Percentiles rank a stretch among this genome's conserved stretches.
Conservation (phyloP, 495 filamentous ascomycete genomes). For the Echria macrotheca region DNA sequence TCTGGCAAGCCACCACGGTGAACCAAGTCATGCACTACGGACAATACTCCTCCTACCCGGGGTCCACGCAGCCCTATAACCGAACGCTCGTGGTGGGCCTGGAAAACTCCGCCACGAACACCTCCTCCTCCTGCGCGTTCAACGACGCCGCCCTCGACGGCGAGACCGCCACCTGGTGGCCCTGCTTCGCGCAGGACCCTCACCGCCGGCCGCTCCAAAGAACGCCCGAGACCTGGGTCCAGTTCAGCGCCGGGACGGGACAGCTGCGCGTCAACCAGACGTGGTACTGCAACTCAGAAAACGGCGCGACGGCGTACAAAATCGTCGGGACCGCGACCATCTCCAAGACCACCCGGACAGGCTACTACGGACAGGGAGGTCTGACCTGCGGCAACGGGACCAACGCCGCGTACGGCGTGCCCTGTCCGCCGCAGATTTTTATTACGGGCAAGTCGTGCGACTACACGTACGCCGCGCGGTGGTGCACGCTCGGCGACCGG, state of each 20-base stretch:
- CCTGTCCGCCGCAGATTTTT: background rate
- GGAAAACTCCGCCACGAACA: background rate
- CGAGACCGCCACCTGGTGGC: slow-evolving; percentile 5
- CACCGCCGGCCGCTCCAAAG: background rate
- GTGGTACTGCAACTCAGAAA: slow-evolving; percentile 7
- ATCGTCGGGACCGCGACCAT: background rate
- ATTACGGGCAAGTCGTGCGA: background rate
- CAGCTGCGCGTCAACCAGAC: slow-evolving; percentile 5
- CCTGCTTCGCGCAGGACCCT: slow-evolving; percentile 2
- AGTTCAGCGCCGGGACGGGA: slow-evolving; percentile 2
- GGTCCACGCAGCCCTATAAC: background rate
- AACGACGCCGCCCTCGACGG: slow-evolving; percentile 2
- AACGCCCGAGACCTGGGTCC: background rate
- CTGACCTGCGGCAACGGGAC: background rate
- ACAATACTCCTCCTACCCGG: background rate
- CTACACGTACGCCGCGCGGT: background rate
- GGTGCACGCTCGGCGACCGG: slow-evolving; percentile 7
- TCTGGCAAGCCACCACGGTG: slow-evolving; percentile 2
- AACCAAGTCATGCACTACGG: background rate
- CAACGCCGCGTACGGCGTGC: background rate
- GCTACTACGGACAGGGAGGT: background rate
- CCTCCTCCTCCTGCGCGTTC: background rate
- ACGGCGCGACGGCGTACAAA: background rate
- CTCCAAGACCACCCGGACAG: background rate
- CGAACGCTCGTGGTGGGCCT: background rate